Conservation (phyloP, 1,284 basidiomycete genomes). For the Omphalotus olearius region DNA sequence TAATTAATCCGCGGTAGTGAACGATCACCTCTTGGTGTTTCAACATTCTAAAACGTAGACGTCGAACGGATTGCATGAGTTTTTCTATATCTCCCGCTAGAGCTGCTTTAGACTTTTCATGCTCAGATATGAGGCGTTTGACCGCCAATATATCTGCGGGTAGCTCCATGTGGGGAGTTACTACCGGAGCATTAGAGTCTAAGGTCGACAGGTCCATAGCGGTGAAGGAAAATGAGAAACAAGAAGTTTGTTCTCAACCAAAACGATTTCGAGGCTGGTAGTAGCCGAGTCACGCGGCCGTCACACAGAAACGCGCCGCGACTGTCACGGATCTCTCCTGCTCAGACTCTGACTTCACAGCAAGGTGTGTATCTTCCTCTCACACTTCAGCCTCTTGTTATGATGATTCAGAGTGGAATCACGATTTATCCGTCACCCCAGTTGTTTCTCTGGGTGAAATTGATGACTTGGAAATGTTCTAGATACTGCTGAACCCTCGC, state of each 20-base stretch:
- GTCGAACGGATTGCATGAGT: constrained; percentile 36
- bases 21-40: constrained; percentile 38
- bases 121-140: constrained; percentile 25
- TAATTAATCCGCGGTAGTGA: constrained; percentile 43
- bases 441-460: constrained; percentile 49
- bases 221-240: too few species aligned
- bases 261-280: too few species aligned
- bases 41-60: constrained; percentile 39
- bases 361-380: constrained; percentile 2
- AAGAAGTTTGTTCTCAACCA: too few species aligned
- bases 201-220: too few species aligned
- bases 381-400: background rate
- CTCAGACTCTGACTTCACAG: background rate
- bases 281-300: too few species aligned
- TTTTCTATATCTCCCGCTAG: constrained; percentile 41
- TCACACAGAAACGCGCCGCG: too few species aligned
- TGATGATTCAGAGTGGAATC: constrained; percentile 90
- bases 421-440: constrained; percentile 53
- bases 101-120: constrained; percentile 35
- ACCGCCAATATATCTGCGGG: too few species aligned
- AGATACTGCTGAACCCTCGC: constrained; percentile 77
- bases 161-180: too few species aligned
- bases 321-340: background rate
- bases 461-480: constrained; percentile 75
- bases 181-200: too few species aligned